phyloP scores from a whole-genome alignment of 148 eudicot species.

The Polygonum aviculare region DNA sequence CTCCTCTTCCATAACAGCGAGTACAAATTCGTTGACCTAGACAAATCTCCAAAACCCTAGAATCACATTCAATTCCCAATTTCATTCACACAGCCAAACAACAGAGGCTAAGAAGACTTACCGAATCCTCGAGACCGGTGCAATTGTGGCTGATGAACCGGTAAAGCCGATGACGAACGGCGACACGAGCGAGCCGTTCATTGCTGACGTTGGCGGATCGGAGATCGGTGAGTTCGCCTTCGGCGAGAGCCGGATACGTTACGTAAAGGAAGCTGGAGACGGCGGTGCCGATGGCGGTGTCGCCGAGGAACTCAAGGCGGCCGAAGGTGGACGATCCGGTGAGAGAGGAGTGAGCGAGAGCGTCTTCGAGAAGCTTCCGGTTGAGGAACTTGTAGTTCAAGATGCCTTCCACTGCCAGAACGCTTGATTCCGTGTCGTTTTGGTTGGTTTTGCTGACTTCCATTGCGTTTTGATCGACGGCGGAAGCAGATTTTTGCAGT shows the following conservation, averaged over 20 bases:
- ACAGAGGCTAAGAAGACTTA: slow-evolving; percentile 4
- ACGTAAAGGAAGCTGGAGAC: slow-evolving; percentile 36
- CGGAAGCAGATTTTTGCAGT: neutral
- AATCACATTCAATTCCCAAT: neutral
- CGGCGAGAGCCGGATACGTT: slow-evolving; percentile 46
- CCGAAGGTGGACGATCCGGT: slow-evolving; percentile 44
- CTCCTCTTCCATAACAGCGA: slow-evolving; percentile 55
- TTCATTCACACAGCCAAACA: neutral
- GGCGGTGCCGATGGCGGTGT: slow-evolving; percentile 56
- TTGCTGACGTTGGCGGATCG: slow-evolving; percentile 68
- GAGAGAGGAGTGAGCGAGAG: slow-evolving; percentile 65
- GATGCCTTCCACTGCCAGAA: slow-evolving; percentile 39
- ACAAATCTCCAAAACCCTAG: neutral
- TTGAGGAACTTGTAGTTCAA: slow-evolving; percentile 44
- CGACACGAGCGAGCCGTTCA: slow-evolving; percentile 71
- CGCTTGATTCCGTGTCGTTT: slow-evolving; percentile 27
- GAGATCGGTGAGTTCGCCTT: slow-evolving; percentile 47
- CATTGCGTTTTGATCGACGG: neutral
- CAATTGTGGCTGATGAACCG: slow-evolving; percentile 49
- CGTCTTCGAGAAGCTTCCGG: slow-evolving; percentile 48
- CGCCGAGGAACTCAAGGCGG: slow-evolving; percentile 85
- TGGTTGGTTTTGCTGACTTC: neutral
- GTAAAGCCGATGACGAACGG: slow-evolving; percentile 47
- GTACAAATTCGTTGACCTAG: slow-evolving; percentile 63
- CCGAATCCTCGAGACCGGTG: slow-evolving; percentile 43